Conservation (phyloP, 2,329 filamentous ascomycete species). For the Rugonectria rugulosa region DNA sequence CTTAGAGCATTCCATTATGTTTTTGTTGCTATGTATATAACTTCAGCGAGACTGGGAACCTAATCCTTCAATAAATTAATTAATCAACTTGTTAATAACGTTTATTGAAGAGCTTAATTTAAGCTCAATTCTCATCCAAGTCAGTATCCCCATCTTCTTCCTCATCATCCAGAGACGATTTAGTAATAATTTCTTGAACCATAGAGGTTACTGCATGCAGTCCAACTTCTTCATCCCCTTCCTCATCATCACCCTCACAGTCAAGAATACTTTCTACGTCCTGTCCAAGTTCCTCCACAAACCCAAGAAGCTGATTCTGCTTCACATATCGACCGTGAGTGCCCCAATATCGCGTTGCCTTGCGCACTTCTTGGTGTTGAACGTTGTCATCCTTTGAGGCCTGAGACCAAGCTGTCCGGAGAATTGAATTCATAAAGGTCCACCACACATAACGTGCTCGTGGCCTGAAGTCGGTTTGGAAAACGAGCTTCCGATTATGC, state of each 20-base stretch:
- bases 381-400: background rate
- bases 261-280: conserved; percentile 7
- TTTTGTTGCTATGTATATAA: no score
- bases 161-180: no score
- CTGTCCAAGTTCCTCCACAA: conserved; percentile 10
- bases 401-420: background rate
- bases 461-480: conserved; percentile 7
- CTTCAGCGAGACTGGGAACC: no score
- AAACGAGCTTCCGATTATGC: conserved; percentile 1
- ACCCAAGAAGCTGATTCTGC: conserved; percentile 7
- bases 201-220: background rate
- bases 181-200: no score
- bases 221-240: background rate
- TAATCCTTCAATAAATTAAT: no score
- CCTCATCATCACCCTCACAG: no score
- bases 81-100: no score
- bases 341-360: conserved; percentile 5
- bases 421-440: conserved; percentile 7
- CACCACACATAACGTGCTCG: conserved; percentile 14
- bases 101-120: no score
- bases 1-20: no score
- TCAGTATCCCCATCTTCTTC: no score
- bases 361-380: background rate
- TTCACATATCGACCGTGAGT: conserved; percentile 4
- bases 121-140: no score